phyloP scores from a whole-genome alignment of 768 basidiomycete species.

The Suillus sp. region DNA sequence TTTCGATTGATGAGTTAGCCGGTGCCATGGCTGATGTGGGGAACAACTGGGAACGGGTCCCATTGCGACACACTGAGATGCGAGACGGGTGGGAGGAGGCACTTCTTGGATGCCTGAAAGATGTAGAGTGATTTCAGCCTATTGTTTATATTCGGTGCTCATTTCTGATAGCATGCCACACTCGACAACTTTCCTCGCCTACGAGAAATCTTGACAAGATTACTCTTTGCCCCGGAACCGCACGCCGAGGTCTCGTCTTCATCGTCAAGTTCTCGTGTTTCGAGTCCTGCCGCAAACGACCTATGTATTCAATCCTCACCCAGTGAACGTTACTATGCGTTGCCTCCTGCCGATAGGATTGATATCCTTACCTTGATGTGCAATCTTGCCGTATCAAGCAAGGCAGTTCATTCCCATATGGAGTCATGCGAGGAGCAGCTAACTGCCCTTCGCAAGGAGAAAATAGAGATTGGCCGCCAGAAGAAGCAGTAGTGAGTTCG shows the following conservation, averaged over 20 bases:
- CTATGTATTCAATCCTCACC: conserved; percentile 53
- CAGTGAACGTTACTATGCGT: conserved; percentile 66
- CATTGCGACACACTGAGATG: conserved; percentile 69
- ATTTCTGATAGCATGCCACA: conserved; percentile 66
- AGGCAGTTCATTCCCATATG: conserved; percentile 84
- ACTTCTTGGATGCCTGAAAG: conserved; percentile 83
- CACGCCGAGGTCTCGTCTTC: conserved; percentile 42
- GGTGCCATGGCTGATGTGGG: conserved; percentile 76
- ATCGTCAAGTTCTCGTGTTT: conserved; percentile 49
- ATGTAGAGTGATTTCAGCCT: conserved; percentile 57
- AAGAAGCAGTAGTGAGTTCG: conserved; percentile 82
- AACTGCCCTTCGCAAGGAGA: conserved; percentile 92
- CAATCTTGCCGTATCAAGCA: conserved; percentile 88
- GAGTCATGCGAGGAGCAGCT: conserved; percentile 88
- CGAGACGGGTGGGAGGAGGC: conserved; percentile 93
- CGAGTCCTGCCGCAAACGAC: conserved; percentile 46
- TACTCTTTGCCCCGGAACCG: conserved; percentile 70
- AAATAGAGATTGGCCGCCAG: conserved; percentile 90
- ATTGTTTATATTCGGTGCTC: conserved; percentile 6
- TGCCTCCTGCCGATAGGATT: conserved; percentile 80
- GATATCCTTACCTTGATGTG: conserved; percentile 86
- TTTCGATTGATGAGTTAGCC: conserved; percentile 63
- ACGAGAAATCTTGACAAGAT: conserved; percentile 66
- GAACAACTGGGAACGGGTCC: conserved; percentile 85
- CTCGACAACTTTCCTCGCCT: conserved; percentile 70